Percentiles rank a stretch among this genome's conserved stretches.
Conservation (phyloP, 2,329 filamentous ascomycete genomes). For the Claviceps sp. region DNA sequence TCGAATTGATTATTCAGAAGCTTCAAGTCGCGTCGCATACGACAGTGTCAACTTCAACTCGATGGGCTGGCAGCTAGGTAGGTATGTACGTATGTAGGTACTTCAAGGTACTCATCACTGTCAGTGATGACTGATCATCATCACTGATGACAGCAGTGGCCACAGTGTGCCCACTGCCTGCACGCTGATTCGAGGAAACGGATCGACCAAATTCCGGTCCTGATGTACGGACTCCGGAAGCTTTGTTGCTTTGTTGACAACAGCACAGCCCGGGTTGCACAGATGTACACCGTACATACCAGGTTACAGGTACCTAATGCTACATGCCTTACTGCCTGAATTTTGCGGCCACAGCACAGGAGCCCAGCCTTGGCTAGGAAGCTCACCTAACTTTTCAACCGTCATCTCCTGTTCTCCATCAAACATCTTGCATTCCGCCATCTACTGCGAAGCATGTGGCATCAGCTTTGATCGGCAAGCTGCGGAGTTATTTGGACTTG, state of each 20-base stretch:
- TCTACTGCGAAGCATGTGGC: conserved; percentile 11
- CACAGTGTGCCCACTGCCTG: background rate
- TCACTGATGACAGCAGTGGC: conserved; percentile 4
- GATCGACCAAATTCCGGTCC: conserved; percentile 9
- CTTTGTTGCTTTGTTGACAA: no score
- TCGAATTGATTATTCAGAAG: background rate
- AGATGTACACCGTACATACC: background rate
- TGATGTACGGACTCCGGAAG: no score
- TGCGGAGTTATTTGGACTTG: conserved; percentile 11
- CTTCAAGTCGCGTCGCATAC: background rate
- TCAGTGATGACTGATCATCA: background rate
- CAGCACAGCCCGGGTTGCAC: background rate
- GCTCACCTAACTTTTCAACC: conserved; percentile 19
- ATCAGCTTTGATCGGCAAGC: conserved; percentile 13
- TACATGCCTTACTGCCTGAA: conserved; percentile 18
- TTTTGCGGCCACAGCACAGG: conserved; percentile 14
- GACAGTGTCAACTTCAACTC: background rate
- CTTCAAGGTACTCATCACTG: no score
- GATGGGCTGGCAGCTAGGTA: no score
- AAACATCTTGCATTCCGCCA: conserved; percentile 12
- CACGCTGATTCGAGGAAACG: conserved; percentile 6
- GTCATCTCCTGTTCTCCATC: conserved; percentile 19
- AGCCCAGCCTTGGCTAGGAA: conserved; percentile 9
- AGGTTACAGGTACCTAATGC: background rate
- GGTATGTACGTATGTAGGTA: no score